Evolutionary conservation across 805 yeast genomes (phyloP).

Genomic region (Komagataella mondaviorum): DNA sequence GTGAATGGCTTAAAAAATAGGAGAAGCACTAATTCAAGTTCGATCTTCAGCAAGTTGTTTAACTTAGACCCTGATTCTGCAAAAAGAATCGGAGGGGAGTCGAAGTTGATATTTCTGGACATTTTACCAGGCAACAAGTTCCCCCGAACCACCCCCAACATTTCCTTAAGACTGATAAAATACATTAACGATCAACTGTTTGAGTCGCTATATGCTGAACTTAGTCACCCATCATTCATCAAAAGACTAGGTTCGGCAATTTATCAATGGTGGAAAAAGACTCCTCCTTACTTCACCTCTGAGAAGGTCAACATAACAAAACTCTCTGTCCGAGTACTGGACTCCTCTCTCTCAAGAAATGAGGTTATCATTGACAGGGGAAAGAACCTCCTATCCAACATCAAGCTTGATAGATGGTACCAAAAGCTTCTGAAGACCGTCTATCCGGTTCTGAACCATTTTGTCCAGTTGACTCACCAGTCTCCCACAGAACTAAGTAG

Average conservation of each 20-base stretch:
- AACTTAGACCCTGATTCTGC: background rate
- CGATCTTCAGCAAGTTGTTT: background rate
- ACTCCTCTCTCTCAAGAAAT: background rate
- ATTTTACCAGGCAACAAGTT: constrained; percentile 9
- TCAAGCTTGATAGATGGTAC: background rate
- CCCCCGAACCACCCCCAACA: background rate
- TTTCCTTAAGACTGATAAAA: background rate
- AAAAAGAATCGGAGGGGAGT: constrained; percentile 10
- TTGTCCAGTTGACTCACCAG: background rate
- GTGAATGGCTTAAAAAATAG: constrained; percentile 7
- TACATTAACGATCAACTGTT: background rate
- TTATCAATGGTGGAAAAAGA: background rate
- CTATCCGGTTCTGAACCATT: background rate
- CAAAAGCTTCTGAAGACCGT: background rate
- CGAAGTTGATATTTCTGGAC: constrained; percentile 18
- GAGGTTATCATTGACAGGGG: background rate
- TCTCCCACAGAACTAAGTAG: background rate
- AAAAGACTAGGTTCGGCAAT: background rate
- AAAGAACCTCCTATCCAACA: background rate
- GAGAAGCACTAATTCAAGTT: background rate
- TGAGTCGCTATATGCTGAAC: background rate
- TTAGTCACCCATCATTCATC: background rate
- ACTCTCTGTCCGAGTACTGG: background rate
- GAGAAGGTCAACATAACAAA: background rate
- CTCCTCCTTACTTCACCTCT: background rate